Evolutionary conservation across 768 basidiomycete species (phyloP), one percentile per base, ranked within the genome.

Genomic region (Panus rudis): DNA sequence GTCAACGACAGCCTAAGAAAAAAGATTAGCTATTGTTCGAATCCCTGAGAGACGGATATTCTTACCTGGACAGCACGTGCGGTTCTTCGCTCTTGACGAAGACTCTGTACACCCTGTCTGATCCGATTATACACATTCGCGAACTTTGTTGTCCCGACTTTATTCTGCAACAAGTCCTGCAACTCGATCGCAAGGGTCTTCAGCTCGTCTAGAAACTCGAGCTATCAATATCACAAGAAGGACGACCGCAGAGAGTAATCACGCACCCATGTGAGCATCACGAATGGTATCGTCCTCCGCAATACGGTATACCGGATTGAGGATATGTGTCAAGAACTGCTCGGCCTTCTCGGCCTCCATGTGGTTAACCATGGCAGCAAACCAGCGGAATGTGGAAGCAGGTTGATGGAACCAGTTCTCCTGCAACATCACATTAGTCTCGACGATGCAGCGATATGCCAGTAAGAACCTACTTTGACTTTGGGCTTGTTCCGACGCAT

Each of bases 131-230:
- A 96, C 0, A 74, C 73, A 10, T 62, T 61, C 1, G 92, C 78
- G 62, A 96, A 98, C 52, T 75, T 78, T 6, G 85, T 85, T n/a
- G 80, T 77, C 25, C 93, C 92, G 33, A 97, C 83, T 72, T 90
- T 91, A 35, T 64, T 61, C 59, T 92, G 93, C 3, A 99, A 65
- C 5, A 97, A 75, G 43, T 92, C 91, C 49, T 89, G 84, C 19
- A 97, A 66, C 62, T 99, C 93, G 10, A 73, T 66, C 2, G 87
- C 82, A 0, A 89, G 71, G 1, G 76, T 77, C 60, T 90, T 88
- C 16, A 98, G 67, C 39, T 93, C 91, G 31, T 84, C 94, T 94
- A 51, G 6, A 11, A 37, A 37, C 24, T n/a, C n/a, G n/a, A n/a
- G n/a, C n/a, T n/a, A n/a, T n/a, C n/a, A n/a, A n/a, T 1, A 4